Evolutionary conservation across 306 rosid species (phyloP), one percentile per base, ranked within the genome.

Genomic region (Dalbergia cultrata): DNA sequence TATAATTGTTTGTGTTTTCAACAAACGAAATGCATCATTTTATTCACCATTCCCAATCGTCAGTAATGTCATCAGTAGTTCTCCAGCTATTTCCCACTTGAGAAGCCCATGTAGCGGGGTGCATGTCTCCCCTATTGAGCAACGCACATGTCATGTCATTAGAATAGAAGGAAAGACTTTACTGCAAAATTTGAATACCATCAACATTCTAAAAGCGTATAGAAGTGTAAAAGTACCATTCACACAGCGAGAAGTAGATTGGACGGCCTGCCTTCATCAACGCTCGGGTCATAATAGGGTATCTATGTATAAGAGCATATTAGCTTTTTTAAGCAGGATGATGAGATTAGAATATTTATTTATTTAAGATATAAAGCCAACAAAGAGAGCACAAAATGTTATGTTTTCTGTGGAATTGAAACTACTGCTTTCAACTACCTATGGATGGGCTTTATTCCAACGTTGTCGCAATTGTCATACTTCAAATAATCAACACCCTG

Each of bases 401-500:
- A 26, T 26, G 31, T 2, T 3, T 26, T 26, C 31, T 26, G 31
- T 26, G 31, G 31, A 26, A 26, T 2, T 14, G 7, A 5, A 75
- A 65, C 33, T 37, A 17, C 31, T 69, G 21, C 61, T 69, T 60
- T 63, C n/a, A 41, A 73, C 41, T 88, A 95, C 99, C 99, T 91
- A 1, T 34, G 80, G n/a, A 96, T 90, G 34, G 99, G 99, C 67
- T 82, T 95, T 68, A 88, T 70, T 72, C 81, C 97, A 75, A 67
- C 99, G 80, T 87, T 90, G 70, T 83, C 16, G 79, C 98, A 95
- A 56, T 95, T 95, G 77, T 95, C 98, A 83, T 95, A 93, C 93
- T 95, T 95, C 98, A 95, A 89, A 85, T 95, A 95, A 85, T 93
- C 99, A 78, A 95, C 88, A 73, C 96, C 99, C 99, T 95, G 88